Evolutionary conservation across 2,329 filamentous ascomycete species (phyloP).

Genomic region (Claviceps monticola): DNA sequence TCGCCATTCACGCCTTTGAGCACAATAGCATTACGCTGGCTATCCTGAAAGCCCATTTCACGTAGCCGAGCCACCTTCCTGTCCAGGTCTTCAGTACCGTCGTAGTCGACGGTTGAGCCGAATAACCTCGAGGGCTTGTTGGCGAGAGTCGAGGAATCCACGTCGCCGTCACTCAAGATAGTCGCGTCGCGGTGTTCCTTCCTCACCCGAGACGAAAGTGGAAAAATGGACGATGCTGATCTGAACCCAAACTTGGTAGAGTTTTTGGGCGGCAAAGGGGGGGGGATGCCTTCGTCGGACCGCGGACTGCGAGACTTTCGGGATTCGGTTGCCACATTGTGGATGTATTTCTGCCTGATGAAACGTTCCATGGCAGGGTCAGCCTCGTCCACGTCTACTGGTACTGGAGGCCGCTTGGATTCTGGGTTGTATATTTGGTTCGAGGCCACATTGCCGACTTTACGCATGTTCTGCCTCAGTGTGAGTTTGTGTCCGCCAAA

Average conservation of each 20-base stretch:
- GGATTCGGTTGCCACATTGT: conserved; percentile 26
- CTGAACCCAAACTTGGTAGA: conserved; percentile 47
- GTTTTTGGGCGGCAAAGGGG: conserved; percentile 49
- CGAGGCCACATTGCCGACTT: conserved; percentile 70
- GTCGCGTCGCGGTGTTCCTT: conserved; percentile 30
- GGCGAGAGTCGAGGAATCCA: conserved; percentile 26
- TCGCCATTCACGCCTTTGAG: conserved; percentile 75
- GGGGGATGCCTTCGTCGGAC: conserved; percentile 43
- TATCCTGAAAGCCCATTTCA: conserved; percentile 87
- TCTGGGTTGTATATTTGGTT: conserved; percentile 85
- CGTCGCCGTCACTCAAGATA: conserved; percentile 9
- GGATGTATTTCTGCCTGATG: conserved; percentile 87
- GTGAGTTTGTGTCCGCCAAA: background rate
- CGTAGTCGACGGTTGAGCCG: conserved; percentile 49
- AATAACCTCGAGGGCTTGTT: conserved; percentile 58
- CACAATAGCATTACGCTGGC: conserved; percentile 65
- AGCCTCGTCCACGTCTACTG: conserved; percentile 81
- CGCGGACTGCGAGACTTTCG: conserved; percentile 31
- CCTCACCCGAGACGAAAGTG: conserved; percentile 45
- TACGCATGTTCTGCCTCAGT: conserved; percentile 68
- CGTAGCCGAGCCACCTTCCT: conserved; percentile 62
- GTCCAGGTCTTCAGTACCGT: conserved; percentile 47
- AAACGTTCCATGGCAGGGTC: conserved; percentile 92
- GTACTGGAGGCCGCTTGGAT: conserved; percentile 69
- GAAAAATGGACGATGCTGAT: conserved; percentile 54